Evolutionary conservation across 805 yeast genomes (phyloP).

Genomic region (Groenewaldozyma tartarivorans): DNA sequence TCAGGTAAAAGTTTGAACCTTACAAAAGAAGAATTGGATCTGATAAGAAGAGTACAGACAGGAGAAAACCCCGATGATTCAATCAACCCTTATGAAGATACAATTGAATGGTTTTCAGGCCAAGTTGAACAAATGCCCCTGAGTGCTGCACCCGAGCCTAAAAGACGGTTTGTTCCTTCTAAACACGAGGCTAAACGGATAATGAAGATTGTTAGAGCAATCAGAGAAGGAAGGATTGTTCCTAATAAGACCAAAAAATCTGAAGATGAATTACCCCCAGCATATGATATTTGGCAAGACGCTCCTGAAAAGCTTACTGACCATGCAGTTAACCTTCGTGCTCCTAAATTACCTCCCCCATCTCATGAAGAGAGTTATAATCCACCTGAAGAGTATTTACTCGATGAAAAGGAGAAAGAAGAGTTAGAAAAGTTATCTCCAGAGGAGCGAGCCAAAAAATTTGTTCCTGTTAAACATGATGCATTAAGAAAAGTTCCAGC

Average conservation of each 20-base stretch:
- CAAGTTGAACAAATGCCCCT: constrained; percentile 82
- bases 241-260: constrained; percentile 50
- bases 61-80: constrained; percentile 75
- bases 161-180: constrained; percentile 92
- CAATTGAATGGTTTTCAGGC: constrained; percentile 91
- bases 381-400: constrained; percentile 92
- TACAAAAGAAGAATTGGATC: constrained; percentile 77
- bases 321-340: constrained; percentile 85
- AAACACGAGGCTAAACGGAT: constrained; percentile 93
- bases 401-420: constrained; percentile 66
- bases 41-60: constrained; percentile 74
- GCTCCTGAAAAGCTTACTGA: constrained; percentile 51
- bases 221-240: constrained; percentile 88
- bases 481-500: constrained; percentile 92
- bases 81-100: constrained; percentile 84
- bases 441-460: constrained; percentile 67
- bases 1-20: constrained; percentile 82
- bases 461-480: constrained; percentile 69
- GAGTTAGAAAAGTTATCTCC: constrained; percentile 65
- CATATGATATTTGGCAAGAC: constrained; percentile 81
- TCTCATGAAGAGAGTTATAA: constrained; percentile 93
- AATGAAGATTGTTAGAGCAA: constrained; percentile 93
- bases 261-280: constrained; percentile 42
- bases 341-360: constrained; percentile 94
- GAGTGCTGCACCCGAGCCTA: constrained; percentile 92